phyloP scores from a whole-genome alignment of 257 asterid genomes.

The Jacaranda mimosifolia region DNA sequence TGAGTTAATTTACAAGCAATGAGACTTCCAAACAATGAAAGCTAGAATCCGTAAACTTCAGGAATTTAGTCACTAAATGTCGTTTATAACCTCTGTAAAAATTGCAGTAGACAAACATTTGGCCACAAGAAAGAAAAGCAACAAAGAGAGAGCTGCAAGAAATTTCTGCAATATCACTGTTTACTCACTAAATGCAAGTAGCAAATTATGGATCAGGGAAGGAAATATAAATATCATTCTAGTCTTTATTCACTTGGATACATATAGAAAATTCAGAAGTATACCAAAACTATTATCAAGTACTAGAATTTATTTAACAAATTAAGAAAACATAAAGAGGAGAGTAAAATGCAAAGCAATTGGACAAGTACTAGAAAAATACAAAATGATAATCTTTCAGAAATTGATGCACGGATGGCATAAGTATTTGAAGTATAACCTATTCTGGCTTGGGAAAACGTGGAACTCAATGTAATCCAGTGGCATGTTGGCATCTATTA shows the following conservation, averaged over 20 bases:
- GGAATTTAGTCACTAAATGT: background rate
- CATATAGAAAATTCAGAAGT: background rate
- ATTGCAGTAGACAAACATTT: background rate
- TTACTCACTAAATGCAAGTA: background rate
- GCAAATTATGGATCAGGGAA: background rate
- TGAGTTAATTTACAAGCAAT: background rate
- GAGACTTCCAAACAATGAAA: background rate
- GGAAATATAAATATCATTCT: background rate
- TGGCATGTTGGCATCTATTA: constrained; percentile 41
- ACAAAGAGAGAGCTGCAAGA: background rate
- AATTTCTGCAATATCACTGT: background rate
- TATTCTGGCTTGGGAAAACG: constrained; percentile 59
- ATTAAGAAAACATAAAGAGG: background rate
- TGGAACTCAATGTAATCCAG: constrained; percentile 69
- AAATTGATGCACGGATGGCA: background rate
- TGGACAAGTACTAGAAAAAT: background rate
- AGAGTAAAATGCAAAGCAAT: background rate
- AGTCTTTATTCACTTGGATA: background rate
- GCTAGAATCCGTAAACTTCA: background rate
- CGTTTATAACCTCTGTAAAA: background rate
- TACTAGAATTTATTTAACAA: background rate
- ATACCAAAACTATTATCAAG: background rate
- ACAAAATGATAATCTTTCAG: background rate
- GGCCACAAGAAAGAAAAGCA: background rate
- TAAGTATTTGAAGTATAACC: constrained; percentile 44